Evolutionary conservation across 2,329 filamentous ascomycete genomes (phyloP), one percentile per base, ranked within the genome.

Genomic region (Botrytis hyacinthi): DNA sequence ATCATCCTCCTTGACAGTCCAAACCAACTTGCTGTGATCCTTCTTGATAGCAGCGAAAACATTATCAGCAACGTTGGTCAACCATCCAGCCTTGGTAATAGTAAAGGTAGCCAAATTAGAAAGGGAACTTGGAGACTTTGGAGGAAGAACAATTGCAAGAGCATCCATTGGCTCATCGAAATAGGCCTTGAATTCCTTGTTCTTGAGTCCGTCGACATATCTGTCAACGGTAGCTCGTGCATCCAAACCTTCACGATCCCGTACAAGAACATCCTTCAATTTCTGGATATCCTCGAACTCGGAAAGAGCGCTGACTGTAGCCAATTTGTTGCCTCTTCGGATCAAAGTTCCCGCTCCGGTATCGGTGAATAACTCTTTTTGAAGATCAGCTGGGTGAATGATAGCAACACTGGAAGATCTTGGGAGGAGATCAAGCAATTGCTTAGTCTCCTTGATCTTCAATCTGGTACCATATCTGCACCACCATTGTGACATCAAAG

Each of bases 361-460:
- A 83, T 98, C 94, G 26, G 95, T 98, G 84, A 98, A 98, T 9
- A 98, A 86, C 83, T 99, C 96, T 85, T 97, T 97, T 84, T 98
- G 95, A 61, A 99, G 87, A 82, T 97, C 95, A 76, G 93, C 94
- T 3, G 96, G 95, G 84, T 98, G 95, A 78, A 98, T 99, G 80
- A 99, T 98, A 75, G 96, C 96, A 68, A 99, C 95, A 79, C 93
- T 97, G 29, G 95, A 98, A 73, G 93, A 95, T 79, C 93, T 91
- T 70, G 96, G 96, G 29, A 99, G 89, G 68, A 93, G 91, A 78
- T 94, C 93, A 70, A 99, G 86, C 42, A 99, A 88, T 74, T 97
- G 94, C 87, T 97, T 97, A 84, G 97, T 97, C 85, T 99, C 94
- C 84, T 93, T 93, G 83, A 99, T 98, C 90, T 99, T 99, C 77